Evolutionary conservation across 805 yeast genomes (phyloP), one percentile per base, ranked within the genome.

Genomic region (Metschnikowia continentalis): DNA sequence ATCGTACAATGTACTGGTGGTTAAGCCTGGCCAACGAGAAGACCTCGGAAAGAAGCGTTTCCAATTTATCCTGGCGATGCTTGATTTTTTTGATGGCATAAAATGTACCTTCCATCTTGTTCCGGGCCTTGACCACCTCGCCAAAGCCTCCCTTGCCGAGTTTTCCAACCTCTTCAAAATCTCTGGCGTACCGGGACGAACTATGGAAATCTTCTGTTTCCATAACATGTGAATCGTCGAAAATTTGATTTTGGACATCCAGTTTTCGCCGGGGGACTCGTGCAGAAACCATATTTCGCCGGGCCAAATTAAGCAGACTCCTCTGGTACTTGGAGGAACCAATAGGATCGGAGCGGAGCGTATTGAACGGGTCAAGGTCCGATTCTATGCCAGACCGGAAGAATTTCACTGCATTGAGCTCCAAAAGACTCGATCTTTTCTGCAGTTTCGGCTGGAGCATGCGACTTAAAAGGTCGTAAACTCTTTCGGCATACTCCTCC

Each of bases 61-160:
- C 84, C 40, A 94, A 72, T 57, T 88, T 86, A 59, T 87, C 84
- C 45, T 88, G 86, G 2, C 85, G 80, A 59, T 94, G 97, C 51
- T 86, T 82, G 46, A 94, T 87, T 59, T 91, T 92, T 66, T 94
- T 94, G 52, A 94, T 83, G 0, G 99, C 99, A 66, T 94, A 94
- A 59, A 88, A 88, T 14, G 97, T 78, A 19, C 99, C 98, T 64
- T 94, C 99, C 56, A 94, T 78, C 52, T 91, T 80, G 65, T 91
- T 92, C 54, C 99, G 76, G 0, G 94, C 98, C 62, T 92, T 91
- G n/a, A 94, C 97, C 7, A 94, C 99, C 66, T 94, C 97, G 5
- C 99, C 99, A 69, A 87, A 94, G 0, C 96, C 99, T 37, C 99
- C 99, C 59, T 84, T 82, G 2, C 99, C 99, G 7, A 94, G 70